Evolutionary conservation across 768 basidiomycete genomes (phyloP).

Genomic region (Rhizopogon rudus): DNA sequence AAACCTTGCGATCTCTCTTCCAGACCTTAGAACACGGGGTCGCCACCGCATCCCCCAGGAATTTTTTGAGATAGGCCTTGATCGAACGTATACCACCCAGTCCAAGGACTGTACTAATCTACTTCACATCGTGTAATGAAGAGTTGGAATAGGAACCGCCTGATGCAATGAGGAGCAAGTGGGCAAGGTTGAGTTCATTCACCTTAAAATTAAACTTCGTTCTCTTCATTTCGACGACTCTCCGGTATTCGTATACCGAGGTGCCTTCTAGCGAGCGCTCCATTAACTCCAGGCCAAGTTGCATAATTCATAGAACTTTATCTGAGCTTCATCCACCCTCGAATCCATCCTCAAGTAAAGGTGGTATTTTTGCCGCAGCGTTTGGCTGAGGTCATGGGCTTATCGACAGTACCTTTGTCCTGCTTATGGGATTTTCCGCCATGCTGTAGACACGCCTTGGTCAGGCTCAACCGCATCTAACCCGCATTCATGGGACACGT

Average conservation of each 20-base stretch:
- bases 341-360: not conserved
- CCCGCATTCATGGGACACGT: slow-evolving; percentile 67
- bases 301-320: slow-evolving; percentile 15
- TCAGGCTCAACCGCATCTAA: slow-evolving; percentile 41
- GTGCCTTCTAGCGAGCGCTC: slow-evolving; percentile 21
- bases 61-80: slow-evolving; percentile 17
- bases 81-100: slow-evolving; percentile 11
- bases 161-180: slow-evolving; percentile 20
- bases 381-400: slow-evolving; percentile 24
- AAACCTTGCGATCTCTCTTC: slow-evolving; percentile 7
- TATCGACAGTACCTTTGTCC: slow-evolving; percentile 53
- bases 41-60: slow-evolving; percentile 9
- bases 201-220: slow-evolving; percentile 39
- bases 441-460: slow-evolving; percentile 61
- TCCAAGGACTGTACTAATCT: slow-evolving; percentile 18
- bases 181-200: slow-evolving; percentile 34
- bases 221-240: slow-evolving; percentile 28
- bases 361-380: slow-evolving; percentile 4
- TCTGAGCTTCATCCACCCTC: slow-evolving; percentile 2
- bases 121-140: slow-evolving; percentile 24
- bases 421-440: slow-evolving; percentile 51
- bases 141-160: slow-evolving; percentile 24
- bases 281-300: slow-evolving; percentile 21
- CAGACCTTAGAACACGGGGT: slow-evolving; percentile 2
- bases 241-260: slow-evolving; percentile 28